Conservation (phyloP, 2,329 filamentous ascomycete genomes). For the Colletotrichum paranaense region DNA sequence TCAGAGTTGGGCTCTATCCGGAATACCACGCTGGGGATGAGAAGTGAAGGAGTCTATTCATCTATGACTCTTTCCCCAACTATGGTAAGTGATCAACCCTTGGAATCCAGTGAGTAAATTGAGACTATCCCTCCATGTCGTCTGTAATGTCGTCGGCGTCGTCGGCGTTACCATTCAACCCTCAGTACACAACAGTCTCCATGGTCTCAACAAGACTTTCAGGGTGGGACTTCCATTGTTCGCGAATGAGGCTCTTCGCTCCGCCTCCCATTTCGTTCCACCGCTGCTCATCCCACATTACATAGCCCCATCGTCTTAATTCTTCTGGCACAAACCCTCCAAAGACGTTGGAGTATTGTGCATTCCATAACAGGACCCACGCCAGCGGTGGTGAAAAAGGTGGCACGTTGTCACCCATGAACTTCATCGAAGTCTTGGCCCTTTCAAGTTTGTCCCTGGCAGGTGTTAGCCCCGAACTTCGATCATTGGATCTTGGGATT, state of each 20-base stretch:
- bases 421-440: background rate
- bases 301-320: background rate
- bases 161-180: background rate
- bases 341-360: background rate
- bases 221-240: background rate
- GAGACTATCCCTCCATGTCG: too few species aligned
- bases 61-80: too few species aligned
- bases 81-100: background rate
- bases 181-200: background rate
- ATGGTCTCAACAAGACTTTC: background rate
- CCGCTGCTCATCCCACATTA: background rate
- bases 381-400: background rate
- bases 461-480: background rate
- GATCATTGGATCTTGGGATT: background rate
- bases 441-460: background rate
- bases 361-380: slow-evolving; percentile 5
- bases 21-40: too few species aligned
- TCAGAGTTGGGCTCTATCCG: too few species aligned
- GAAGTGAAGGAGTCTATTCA: too few species aligned
- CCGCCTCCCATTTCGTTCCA: background rate
- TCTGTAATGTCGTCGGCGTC: too few species aligned
- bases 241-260: background rate
- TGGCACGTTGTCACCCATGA: background rate
- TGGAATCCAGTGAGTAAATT: background rate
- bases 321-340: background rate